Conservation (phyloP, 495 filamentous ascomycete genomes). For the Aspergillus cavernicola region DNA sequence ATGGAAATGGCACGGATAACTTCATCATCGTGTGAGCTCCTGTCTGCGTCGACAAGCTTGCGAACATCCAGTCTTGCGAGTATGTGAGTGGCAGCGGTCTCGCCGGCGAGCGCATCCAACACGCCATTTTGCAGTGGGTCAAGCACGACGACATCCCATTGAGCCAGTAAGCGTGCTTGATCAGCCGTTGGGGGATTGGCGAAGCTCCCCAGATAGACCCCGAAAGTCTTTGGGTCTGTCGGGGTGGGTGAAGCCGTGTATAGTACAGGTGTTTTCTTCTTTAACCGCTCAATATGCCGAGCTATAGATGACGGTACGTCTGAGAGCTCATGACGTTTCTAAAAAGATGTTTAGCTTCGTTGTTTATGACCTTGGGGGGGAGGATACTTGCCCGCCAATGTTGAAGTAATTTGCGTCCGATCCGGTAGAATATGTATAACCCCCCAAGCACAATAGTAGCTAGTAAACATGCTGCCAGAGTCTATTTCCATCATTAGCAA, state of each 20-base stretch:
- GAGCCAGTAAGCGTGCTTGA: slow-evolving; percentile 32
- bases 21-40: slow-evolving; percentile 7
- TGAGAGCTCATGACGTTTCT: slow-evolving; percentile 16
- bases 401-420: slow-evolving; percentile 7
- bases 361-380: not conserved
- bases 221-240: slow-evolving; percentile 28
- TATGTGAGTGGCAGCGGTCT: slow-evolving; percentile 16
- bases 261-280: not conserved
- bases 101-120: slow-evolving; percentile 27
- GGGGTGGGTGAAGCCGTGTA: not conserved
- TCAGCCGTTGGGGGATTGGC: slow-evolving; percentile 29
- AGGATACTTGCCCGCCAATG: slow-evolving; percentile 14
- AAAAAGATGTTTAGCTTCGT: not conserved
- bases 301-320: slow-evolving; percentile 7
- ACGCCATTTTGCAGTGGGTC: slow-evolving; percentile 38
- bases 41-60: slow-evolving; percentile 7
- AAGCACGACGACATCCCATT: slow-evolving; percentile 43
- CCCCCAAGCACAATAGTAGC: slow-evolving; percentile 14
- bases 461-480: slow-evolving; percentile 16
- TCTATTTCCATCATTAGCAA: not conserved
- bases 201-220: slow-evolving; percentile 42
- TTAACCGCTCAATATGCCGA: slow-evolving; percentile 12
- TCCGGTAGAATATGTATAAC: slow-evolving; percentile 11
- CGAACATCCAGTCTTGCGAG: slow-evolving; percentile 27
- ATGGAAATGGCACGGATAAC: not conserved